Conservation (phyloP, 768 basidiomycete species). For the Lactifluus rugatus region DNA sequence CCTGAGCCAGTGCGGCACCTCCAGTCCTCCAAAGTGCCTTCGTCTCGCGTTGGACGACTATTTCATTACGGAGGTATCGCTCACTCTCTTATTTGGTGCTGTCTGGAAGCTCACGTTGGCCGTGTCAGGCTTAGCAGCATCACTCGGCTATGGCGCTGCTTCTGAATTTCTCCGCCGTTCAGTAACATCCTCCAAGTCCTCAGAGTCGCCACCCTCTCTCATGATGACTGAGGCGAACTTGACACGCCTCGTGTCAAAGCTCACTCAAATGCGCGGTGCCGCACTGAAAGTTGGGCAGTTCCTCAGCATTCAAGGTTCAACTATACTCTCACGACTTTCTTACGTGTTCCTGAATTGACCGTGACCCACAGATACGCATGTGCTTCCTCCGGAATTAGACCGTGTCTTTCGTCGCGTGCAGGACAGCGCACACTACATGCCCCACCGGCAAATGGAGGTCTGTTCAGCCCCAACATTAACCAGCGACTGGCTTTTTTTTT, state of each 20-base stretch:
- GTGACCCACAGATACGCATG: slow-evolving; percentile 60
- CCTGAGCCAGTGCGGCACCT: slow-evolving; percentile 33
- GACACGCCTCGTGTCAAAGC: slow-evolving; percentile 77
- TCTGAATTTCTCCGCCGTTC: slow-evolving; percentile 75
- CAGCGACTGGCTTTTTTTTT: background rate
- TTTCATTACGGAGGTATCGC: slow-evolving; percentile 85
- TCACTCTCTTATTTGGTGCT: background rate
- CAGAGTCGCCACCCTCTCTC: slow-evolving; percentile 36
- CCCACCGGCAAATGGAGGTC: slow-evolving; percentile 96
- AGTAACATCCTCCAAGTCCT: slow-evolving; percentile 20
- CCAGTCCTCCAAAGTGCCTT: slow-evolving; percentile 82
- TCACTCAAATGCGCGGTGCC: slow-evolving; percentile 94
- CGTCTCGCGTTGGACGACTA: slow-evolving; percentile 77
- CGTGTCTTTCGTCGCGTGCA: slow-evolving; percentile 85
- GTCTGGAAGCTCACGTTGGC: background rate
- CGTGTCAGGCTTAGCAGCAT: slow-evolving; percentile 73
- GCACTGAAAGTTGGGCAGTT: slow-evolving; percentile 97
- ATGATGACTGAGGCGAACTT: slow-evolving; percentile 91
- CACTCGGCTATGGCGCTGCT: slow-evolving; percentile 82
- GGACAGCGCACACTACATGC: slow-evolving; percentile 97
- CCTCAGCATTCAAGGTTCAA: slow-evolving; percentile 83
- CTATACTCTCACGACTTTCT: background rate
- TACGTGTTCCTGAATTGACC: background rate
- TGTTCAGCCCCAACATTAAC: slow-evolving; percentile 8
- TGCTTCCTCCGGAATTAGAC: slow-evolving; percentile 81